Evolutionary conservation across 305 asterid species (phyloP).

Genomic region (Fraxinus baroniana): DNA sequence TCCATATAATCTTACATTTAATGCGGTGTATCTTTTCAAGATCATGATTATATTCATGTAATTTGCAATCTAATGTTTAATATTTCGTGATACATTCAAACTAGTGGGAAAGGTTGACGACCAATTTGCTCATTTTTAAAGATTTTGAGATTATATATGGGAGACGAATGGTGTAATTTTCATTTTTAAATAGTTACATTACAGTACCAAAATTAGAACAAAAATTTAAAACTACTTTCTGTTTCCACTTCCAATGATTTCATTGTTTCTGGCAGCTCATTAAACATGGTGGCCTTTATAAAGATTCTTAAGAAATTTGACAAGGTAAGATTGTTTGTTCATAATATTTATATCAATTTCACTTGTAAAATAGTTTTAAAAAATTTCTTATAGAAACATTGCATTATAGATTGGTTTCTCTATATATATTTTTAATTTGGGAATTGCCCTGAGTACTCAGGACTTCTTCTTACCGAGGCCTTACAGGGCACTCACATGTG

Average conservation of each 20-base stretch:
- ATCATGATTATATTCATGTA: not conserved
- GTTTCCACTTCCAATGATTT: slow-evolving; percentile 5
- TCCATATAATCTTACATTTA: not conserved
- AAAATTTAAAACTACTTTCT: not conserved
- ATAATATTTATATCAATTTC: not conserved
- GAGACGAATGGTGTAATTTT: not conserved
- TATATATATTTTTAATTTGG: not conserved
- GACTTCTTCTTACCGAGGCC: too few relatives aligned
- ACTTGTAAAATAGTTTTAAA: not conserved
- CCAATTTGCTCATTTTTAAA: not conserved
- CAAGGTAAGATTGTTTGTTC: slow-evolving; percentile 41
- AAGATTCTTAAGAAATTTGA: slow-evolving; percentile 89
- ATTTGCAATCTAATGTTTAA: too few relatives aligned
- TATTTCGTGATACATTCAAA: too few relatives aligned
- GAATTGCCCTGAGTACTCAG: too few relatives aligned
- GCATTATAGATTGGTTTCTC: not conserved
- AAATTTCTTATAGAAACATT: too few relatives aligned
- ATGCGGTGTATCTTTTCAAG: not conserved
- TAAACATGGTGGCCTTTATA: slow-evolving; percentile 80
- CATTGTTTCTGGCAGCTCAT: slow-evolving; percentile 49
- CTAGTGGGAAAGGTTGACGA: not conserved
- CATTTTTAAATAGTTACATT: not conserved
- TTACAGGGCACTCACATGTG: too few relatives aligned
- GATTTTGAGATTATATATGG: not conserved
- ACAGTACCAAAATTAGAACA: not conserved